Base-by-base conservation (phyloP, 1,139 yeast genomes). In the Geotrichum siamense region DNA sequence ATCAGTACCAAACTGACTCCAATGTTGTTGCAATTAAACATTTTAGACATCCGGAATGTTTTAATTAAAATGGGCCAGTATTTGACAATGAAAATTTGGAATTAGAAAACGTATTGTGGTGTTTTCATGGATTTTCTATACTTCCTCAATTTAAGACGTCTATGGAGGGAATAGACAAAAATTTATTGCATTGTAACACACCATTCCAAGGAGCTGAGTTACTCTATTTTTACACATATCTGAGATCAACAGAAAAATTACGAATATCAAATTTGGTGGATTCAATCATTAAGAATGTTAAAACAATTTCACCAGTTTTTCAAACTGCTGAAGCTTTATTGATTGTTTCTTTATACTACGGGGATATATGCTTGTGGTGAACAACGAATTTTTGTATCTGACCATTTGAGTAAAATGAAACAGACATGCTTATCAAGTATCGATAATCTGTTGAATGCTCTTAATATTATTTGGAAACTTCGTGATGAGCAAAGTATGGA, bases 391-490 rank as follows among this genome's bases (percentile, higher is more conserved):
- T 39, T 41, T 19, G 23, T 48, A 2, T 32, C 26, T 5, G 35
- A 30, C 16, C 49, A 46, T 22, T 19, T 48, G 27, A 35, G 28
- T 9, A 25, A 26, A 10, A 45, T 48, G 49, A 37, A 44, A 25
- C 38, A 35, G 17, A 46, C 46, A 19, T 48, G 49, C 35, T 39
- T 48, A 33, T 43, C 51, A 5, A 46, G 45, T 26, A 49, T 46
- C 19, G 40, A 38, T 9, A 17, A 42, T 12, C 39, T 48, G 29
- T 13, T 43, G 28, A 16, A 26, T 5, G 48, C 48, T 5, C 31
- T 48, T 23, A 27, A 41, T 8, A 21, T 38, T 25, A 46, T 48
- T 19, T 48, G 51, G 51, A 33, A 28, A 22, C 37, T 46, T 5
- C 39, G 41, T 3, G 49, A 42, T 25, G 40, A 34, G 8, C 16